Conservation (phyloP, 495 filamentous ascomycete genomes). For the Hypoxylon rickii region DNA sequence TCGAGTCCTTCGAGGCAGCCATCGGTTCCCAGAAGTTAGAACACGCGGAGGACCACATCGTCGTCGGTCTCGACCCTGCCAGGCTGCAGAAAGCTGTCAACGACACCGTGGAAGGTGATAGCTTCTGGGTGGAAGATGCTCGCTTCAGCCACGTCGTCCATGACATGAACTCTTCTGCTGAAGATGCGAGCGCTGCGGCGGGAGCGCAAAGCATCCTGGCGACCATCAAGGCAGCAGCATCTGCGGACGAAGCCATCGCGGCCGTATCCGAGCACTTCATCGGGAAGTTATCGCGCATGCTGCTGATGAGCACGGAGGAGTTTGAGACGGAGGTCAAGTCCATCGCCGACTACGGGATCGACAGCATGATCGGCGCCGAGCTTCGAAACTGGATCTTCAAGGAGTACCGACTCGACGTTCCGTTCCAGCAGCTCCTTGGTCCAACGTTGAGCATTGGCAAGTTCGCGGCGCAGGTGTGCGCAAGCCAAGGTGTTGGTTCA, state of each 20-base stretch:
- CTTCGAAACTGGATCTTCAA: slow-evolving; percentile 54
- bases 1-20: slow-evolving; percentile 40
- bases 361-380: slow-evolving; percentile 55
- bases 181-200: slow-evolving; percentile 1
- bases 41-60: slow-evolving; percentile 21
- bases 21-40: slow-evolving; percentile 14
- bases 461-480: background rate
- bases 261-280: slow-evolving; percentile 30
- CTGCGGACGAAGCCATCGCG: slow-evolving; percentile 11
- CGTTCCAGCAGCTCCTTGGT: slow-evolving; percentile 44
- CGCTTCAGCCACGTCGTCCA: slow-evolving; percentile 32
- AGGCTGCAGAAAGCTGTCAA: slow-evolving; percentile 25
- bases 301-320: slow-evolving; percentile 36
- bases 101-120: slow-evolving; percentile 20
- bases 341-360: slow-evolving; percentile 47
- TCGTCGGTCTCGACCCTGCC: slow-evolving; percentile 44
- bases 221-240: slow-evolving; percentile 12
- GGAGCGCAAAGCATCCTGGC: slow-evolving; percentile 6
- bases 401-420: slow-evolving; percentile 45
- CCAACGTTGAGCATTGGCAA: slow-evolving; percentile 12
- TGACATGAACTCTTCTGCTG: slow-evolving; percentile 13
- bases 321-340: slow-evolving; percentile 33
- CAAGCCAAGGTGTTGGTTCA: background rate
- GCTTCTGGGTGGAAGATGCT: slow-evolving; percentile 32
- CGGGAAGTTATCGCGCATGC: slow-evolving; percentile 38